These are phyloP conservation scores for Aspergillus mulundensis DNA, from an alignment of 495 filamentous ascomycete genomes.

Conservation along the genomic window DNA sequence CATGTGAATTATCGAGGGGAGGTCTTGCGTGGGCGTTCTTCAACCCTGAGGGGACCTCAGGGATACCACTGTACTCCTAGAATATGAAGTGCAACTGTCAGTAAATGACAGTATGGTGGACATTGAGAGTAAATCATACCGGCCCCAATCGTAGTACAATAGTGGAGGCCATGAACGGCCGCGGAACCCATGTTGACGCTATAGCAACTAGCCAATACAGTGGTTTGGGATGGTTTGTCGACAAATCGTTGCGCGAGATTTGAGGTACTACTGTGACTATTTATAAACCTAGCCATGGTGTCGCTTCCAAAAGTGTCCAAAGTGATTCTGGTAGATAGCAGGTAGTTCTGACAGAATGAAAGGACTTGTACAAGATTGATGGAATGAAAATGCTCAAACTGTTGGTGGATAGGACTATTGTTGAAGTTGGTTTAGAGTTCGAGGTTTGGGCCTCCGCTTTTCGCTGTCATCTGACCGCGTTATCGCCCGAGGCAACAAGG, in stretches of 20 bases:
- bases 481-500: neutral
- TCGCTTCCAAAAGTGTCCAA: neutral
- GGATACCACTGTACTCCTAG: slow-evolving; percentile 91
- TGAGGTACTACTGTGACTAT: slow-evolving; percentile 68
- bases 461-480: neutral
- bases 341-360: too few relatives aligned
- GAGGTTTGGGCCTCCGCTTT: neutral
- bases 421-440: neutral
- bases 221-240: slow-evolving; percentile 49
- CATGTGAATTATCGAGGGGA: slow-evolving; percentile 67
- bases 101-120: slow-evolving; percentile 3
- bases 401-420: neutral
- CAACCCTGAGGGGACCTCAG: slow-evolving; percentile 86
- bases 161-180: slow-evolving; percentile 79
- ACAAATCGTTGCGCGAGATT: slow-evolving; percentile 55
- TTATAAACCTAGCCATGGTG: slow-evolving; percentile 55
- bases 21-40: slow-evolving; percentile 76
- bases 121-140: slow-evolving; percentile 43
- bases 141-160: slow-evolving; percentile 82
- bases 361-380: too few relatives aligned
- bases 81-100: neutral
- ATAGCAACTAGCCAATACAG: slow-evolving; percentile 86
- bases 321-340: too few relatives aligned
- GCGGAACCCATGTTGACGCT: slow-evolving; percentile 48
- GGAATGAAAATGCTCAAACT: too few relatives aligned